A percentile compares a stretch with the other conserved stretches of the same genome.
phyloP scores from a whole-genome alignment of 1,284 basidiomycete genomes.

The Trichosporon asahii region DNA sequence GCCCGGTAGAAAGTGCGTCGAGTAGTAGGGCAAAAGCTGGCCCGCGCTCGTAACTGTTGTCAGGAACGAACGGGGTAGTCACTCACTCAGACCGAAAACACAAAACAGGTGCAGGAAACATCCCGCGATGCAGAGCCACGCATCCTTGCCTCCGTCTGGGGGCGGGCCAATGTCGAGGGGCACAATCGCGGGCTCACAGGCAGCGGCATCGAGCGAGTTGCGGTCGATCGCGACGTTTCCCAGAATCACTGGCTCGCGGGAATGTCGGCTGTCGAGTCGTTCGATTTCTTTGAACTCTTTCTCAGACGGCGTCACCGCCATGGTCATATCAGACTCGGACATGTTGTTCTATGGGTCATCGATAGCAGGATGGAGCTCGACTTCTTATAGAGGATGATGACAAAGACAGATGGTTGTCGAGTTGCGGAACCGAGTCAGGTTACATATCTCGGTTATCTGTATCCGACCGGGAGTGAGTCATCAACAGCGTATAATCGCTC shows the following conservation, averaged over 20 bases:
- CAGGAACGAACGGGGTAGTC: conserved; percentile 21
- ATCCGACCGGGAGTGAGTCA: not conserved
- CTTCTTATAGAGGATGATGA: not conserved
- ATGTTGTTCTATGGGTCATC: not conserved
- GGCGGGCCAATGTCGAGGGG: conserved; percentile 24
- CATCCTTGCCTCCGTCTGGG: conserved; percentile 33
- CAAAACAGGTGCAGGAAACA: conserved; percentile 33
- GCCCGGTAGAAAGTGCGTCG: conserved; percentile 22
- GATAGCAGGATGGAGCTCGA: not conserved
- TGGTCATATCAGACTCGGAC: not conserved
- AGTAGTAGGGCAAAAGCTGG: conserved; percentile 29
- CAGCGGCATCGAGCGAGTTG: not conserved
- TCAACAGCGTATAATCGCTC: not conserved
- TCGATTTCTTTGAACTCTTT: not conserved
- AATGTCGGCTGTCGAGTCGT: not conserved
- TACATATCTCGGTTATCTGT: conserved; percentile 7
- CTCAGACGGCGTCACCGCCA: not conserved
- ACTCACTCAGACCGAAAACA: conserved; percentile 32
- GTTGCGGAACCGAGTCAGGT: conserved; percentile 4
- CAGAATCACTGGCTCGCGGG: not conserved
- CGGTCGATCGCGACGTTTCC: not conserved
- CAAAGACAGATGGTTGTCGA: not conserved
- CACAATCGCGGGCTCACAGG: not conserved
- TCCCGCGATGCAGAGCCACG: conserved; percentile 31
- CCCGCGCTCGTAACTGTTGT: conserved; percentile 29